Conservation (phyloP, 441 rosid species). For the Jatropha podagrica region DNA sequence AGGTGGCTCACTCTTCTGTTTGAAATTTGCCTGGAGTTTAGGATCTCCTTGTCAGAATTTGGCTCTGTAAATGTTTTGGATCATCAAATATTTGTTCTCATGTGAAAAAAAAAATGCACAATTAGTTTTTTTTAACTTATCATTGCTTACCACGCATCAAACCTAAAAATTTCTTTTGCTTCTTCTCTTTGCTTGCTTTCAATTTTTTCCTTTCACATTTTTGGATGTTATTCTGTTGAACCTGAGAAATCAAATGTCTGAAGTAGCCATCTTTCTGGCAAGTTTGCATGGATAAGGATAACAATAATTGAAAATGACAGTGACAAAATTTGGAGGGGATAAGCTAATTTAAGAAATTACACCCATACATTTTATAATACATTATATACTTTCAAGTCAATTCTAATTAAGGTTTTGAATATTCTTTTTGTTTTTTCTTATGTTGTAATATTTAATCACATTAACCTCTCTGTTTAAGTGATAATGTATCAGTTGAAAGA, state of each 20-base stretch:
- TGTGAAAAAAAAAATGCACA: not conserved
- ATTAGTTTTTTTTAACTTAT: not conserved
- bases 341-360: not conserved
- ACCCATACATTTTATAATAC: no score
- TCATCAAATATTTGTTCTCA: not conserved
- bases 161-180: not conserved
- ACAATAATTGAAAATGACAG: not conserved
- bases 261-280: not conserved
- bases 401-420: not conserved
- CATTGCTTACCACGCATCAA: not conserved
- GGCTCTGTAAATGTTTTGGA: not conserved
- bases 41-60: constrained; percentile 5
- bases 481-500: not conserved
- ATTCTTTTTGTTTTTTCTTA: not conserved
- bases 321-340: not conserved
- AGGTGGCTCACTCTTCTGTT: not conserved
- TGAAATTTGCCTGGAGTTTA: constrained; percentile 1
- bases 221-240: not conserved
- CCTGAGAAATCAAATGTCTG: not conserved
- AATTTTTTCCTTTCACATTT: not conserved
- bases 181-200: not conserved
- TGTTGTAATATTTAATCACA: not conserved
- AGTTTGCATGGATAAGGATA: not conserved
- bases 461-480: not conserved
- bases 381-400: not conserved